Evolutionary conservation across 108 stramenopile species (phyloP), one percentile per base, ranked within the genome.

Genomic region (Skeletonema grethae): DNA sequence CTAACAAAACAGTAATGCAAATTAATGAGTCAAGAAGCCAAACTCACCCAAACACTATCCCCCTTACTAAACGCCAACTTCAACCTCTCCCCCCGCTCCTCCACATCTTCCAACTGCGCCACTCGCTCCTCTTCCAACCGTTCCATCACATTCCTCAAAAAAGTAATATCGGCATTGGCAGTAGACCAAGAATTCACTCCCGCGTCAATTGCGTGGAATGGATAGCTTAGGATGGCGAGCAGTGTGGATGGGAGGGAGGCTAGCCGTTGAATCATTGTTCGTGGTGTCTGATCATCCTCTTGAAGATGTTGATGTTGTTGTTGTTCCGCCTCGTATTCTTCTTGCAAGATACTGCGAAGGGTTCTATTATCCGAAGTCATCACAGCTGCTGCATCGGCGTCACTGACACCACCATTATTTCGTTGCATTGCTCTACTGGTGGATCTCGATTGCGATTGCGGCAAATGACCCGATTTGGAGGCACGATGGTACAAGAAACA

Each of bases 1-100:
- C n/a, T n/a, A n/a, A n/a, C n/a, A n/a, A n/a, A n/a, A n/a, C n/a
- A n/a, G n/a, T n/a, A n/a, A n/a, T n/a, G n/a, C n/a, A n/a, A n/a
- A n/a, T n/a, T n/a, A n/a, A n/a, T n/a, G n/a, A n/a, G n/a, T n/a
- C n/a, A n/a, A n/a, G n/a, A n/a, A n/a, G n/a, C n/a, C n/a, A n/a
- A n/a, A 69, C 69, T 58, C 58, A 69, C 69, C 57, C 32, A 69
- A 43, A 69, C 69, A 30, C 29, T 36, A n/a, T 60, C 35, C 57
- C 39, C 69, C 35, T 69, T 69, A 18, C 31, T n/a, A 43, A 69
- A 69, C 7, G 69, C 69, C 31, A 57, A 38, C 69, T 57, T 69
- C 57, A 69, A 45, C 38, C 69, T 29, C 28, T 57, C 20, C 24
- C 22, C 56, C 57, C 69, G 55, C 6, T 69, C 69, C 57, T 69